Conservation (phyloP, 257 asterid genomes). For the Ilex aquifolium region DNA sequence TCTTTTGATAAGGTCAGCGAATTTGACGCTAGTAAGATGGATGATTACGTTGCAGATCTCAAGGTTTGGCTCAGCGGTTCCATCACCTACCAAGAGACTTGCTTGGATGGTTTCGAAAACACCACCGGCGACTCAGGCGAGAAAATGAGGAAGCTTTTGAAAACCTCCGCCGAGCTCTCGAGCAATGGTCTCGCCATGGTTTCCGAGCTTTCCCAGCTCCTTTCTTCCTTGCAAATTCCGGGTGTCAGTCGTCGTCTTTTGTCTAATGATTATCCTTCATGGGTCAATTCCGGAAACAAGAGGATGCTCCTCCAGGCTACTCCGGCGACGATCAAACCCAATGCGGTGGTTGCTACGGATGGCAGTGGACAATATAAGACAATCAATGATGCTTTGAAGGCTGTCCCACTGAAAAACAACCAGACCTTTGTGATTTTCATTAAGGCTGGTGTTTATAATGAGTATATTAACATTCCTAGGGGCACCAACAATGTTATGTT, state of each 20-base stretch:
- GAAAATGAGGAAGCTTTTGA: conserved; percentile 45
- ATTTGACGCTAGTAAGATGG: conserved; percentile 21
- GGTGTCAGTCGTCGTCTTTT: conserved; percentile 27
- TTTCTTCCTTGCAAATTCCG: conserved; percentile 22
- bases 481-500: conserved; percentile 35
- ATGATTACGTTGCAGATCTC: conserved; percentile 40
- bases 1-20: conserved; percentile 27
- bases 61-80: conserved; percentile 78
- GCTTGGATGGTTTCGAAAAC: conserved; percentile 57
- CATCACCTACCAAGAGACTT: conserved; percentile 48
- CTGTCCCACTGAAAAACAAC: conserved; percentile 28
- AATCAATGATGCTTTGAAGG: conserved; percentile 37
- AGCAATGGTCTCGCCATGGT: conserved; percentile 58
- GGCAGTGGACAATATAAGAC: conserved; percentile 55
- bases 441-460: conserved; percentile 59
- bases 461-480: conserved; percentile 34
- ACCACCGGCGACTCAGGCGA: conserved; percentile 50
- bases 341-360: conserved; percentile 53
- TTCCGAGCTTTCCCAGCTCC: conserved; percentile 25
- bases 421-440: conserved; percentile 28
- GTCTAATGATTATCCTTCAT: conserved; percentile 15
- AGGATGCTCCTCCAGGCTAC: conserved; percentile 34
- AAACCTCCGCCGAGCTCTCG: conserved; percentile 35
- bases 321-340: conserved; percentile 20
- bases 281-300: conserved; percentile 9